Evolutionary conservation across 192 early-diverging fungal species (phyloP).

Genomic region (Backusella parvicylindrica): DNA sequence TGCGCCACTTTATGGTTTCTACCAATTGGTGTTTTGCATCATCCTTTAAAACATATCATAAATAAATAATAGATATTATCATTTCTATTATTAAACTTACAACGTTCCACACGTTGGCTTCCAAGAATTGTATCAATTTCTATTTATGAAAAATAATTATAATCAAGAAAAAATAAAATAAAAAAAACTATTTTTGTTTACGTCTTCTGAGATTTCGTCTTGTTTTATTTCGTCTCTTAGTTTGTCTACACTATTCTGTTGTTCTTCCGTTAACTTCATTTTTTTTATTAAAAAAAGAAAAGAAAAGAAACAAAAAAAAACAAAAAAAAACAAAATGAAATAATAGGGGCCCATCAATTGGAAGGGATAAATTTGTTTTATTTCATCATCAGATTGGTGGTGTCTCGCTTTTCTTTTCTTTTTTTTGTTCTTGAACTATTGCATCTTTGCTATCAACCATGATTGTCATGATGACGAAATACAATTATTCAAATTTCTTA

Average conservation of each 20-base stretch:
- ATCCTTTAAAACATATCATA: constrained; percentile 32
- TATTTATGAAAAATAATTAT: constrained; percentile 2
- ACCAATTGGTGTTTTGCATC: constrained; percentile 54
- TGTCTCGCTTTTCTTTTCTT: not conserved
- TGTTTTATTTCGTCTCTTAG: not conserved
- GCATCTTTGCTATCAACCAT: too few species aligned
- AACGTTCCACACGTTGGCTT: constrained; percentile 12
- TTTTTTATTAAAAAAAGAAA: not conserved
- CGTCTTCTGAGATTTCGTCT: not conserved
- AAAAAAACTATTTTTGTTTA: not conserved
- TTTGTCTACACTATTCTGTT: not conserved
- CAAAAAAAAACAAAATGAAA: not conserved
- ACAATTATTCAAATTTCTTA: too few species aligned
- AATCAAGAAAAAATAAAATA: not conserved
- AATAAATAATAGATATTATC: not conserved
- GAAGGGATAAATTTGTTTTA: not conserved
- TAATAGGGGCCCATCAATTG: not conserved
- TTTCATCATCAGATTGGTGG: constrained; percentile 3
- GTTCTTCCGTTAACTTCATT: not conserved
- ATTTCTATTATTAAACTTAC: not conserved
- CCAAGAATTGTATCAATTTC: constrained; percentile 1
- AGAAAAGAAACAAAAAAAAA: not conserved
- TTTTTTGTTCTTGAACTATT: too few species aligned
- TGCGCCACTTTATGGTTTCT: constrained; percentile 58
- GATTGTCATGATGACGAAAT: too few species aligned